These are phyloP conservation scores for Epichloe baconii DNA, from an alignment of 2,329 filamentous ascomycete genomes.

Conservation along the genomic window DNA sequence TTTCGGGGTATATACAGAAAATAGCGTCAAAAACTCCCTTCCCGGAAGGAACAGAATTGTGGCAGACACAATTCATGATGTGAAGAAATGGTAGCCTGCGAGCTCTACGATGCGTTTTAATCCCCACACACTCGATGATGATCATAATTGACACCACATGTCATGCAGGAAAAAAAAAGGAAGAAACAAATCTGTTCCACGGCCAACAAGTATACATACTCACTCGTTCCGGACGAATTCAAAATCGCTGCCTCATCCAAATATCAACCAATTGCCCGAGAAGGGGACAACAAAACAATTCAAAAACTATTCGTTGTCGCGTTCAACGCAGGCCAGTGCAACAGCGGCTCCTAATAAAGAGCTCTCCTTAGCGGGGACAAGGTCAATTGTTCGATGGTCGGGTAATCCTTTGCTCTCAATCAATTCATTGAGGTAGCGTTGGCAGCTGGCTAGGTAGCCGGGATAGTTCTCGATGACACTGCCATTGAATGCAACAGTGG, in stretches of 20 bases:
- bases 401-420: conserved; percentile 24
- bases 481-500: conserved; percentile 64
- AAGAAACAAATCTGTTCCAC: background rate
- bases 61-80: background rate
- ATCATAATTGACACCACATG: background rate
- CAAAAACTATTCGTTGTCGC: conserved; percentile 1
- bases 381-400: conserved; percentile 34
- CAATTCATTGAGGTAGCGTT: conserved; percentile 49
- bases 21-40: background rate
- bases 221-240: background rate
- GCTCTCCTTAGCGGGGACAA: conserved; percentile 60
- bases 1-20: conserved; percentile 4
- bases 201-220: background rate
- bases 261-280: background rate
- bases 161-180: background rate
- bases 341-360: conserved; percentile 65
- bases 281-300: background rate
- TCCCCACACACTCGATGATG: conserved; percentile 5
- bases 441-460: conserved; percentile 47
- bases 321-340: conserved; percentile 38
- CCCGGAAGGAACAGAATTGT: background rate
- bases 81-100: conserved; percentile 9
- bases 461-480: conserved; percentile 72
- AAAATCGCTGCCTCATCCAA: background rate
- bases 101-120: conserved; percentile 9